Evolutionary conservation across 805 yeast species (phyloP).

Genomic region (Yarrowia yakushimensis): DNA sequence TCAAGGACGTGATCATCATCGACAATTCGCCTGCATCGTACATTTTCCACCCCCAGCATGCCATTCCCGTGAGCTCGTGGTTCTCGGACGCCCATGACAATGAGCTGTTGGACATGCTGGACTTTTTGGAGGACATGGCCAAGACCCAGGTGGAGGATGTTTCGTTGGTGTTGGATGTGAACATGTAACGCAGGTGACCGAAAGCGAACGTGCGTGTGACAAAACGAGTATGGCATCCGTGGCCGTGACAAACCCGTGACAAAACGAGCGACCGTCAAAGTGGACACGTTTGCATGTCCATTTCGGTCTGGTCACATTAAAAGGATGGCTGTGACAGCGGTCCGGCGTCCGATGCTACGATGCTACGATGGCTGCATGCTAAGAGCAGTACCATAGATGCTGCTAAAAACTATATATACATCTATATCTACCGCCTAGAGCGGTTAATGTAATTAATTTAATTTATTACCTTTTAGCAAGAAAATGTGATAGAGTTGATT

Average conservation of each 20-base stretch:
- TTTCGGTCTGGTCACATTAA: no score
- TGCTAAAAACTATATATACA: not conserved
- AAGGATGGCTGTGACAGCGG: no score
- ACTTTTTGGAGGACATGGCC: slow-evolving; percentile 83
- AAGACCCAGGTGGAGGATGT: slow-evolving; percentile 74
- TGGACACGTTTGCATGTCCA: no score
- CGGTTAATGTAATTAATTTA: slow-evolving; percentile 16
- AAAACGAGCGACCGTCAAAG: no score
- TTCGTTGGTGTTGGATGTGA: slow-evolving; percentile 75
- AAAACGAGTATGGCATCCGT: no score
- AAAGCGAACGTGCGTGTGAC: no score
- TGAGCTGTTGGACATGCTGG: slow-evolving; percentile 86
- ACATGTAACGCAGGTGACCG: no score
- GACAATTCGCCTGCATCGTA: slow-evolving; percentile 99
- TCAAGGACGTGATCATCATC: slow-evolving; percentile 77
- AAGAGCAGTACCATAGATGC: not conserved
- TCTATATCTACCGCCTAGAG: slow-evolving; percentile 8
- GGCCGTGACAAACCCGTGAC: no score
- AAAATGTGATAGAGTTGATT: no score
- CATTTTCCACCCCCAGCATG: slow-evolving; percentile 95
- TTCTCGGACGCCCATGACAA: slow-evolving; percentile 97
- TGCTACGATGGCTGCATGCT: not conserved
- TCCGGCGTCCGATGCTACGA: no score
- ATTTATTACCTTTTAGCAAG: slow-evolving; percentile 3
- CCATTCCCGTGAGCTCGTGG: slow-evolving; percentile 97